Percentiles rank a stretch among this genome's conserved stretches.
phyloP scores from a whole-genome alignment of 768 basidiomycete genomes.

The Suillus subalutaceus region DNA sequence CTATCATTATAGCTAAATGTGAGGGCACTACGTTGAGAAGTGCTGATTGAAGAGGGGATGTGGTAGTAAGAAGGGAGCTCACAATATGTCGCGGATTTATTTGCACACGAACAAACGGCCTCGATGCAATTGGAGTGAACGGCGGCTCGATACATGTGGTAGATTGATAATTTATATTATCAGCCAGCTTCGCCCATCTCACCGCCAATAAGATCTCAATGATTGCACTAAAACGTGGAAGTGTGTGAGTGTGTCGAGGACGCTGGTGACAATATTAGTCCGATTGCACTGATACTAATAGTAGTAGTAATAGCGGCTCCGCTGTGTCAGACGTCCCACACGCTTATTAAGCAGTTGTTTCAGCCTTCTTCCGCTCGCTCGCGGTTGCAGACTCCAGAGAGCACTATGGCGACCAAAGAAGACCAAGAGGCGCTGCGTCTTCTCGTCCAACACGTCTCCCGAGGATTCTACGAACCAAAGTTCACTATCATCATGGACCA shows the following conservation, averaged over 20 bases:
- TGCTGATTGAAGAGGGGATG: neutral
- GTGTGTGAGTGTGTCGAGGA: neutral
- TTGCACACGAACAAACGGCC: neutral
- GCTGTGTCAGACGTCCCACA: neutral
- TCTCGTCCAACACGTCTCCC: slow-evolving; percentile 90
- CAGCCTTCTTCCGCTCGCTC: neutral
- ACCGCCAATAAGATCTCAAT: neutral
- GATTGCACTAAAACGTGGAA: neutral
- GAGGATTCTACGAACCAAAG: slow-evolving; percentile 94
- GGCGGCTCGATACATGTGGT: neutral
- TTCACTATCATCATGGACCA: slow-evolving; percentile 93
- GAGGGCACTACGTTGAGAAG: neutral
- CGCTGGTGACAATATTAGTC: neutral
- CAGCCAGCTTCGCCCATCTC: neutral
- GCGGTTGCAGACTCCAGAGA: neutral
- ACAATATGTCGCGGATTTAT: neutral
- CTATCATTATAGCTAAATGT: neutral
- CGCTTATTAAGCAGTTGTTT: slow-evolving; percentile 2
- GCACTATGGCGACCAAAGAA: slow-evolving; percentile 66
- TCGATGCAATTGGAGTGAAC: neutral
- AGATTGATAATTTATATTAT: neutral
- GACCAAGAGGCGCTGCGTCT: slow-evolving; percentile 81
- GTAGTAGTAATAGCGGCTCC: too few species aligned
- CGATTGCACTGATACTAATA: too few species aligned
- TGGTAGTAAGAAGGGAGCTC: neutral